Base-by-base conservation (phyloP, 1,139 yeast genomes). In the Kazachstania sp. region DNA sequence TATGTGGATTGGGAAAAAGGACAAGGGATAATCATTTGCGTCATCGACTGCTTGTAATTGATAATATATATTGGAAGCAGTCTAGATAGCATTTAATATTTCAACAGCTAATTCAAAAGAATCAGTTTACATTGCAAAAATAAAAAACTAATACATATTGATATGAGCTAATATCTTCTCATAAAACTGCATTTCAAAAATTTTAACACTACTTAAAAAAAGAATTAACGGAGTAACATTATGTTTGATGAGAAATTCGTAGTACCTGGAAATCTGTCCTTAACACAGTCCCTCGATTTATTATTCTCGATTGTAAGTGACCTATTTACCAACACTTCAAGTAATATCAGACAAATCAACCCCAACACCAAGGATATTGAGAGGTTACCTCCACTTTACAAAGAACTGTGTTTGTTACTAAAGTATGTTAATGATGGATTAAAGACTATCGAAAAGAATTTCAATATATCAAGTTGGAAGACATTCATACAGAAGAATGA, bases 211-310 rank as follows among this genome's bases (percentile, higher is more conserved):
- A 23, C 6, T 23, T 7, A 23, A 9, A 23, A 23, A 3, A 7
- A 7, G 8, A 23, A 23, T 9, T 23, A 23, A 32, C 36, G 11
- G 4, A 15, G 4, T 15, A 32, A 29, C 42, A 47, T 15, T 20
- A 60, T 60, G 63, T 48, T 57, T 8, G 53, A 53, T 39, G 64
- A 56, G 16, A 59, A 57, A 48, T 63, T 63, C 43, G 42, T 46
- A 15, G 51, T 63, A 26, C 68, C 67, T n/a, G 51, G 53, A 6
- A 55, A 58, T 41, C 54, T 61, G 31, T 60, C 63, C 11, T 45
- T 62, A 28, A 35, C 46, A 1, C 67, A 64, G 47, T 52, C 65
- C 2, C 48, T 64, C 31, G 56, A 57, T 32, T 48, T 64, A 28
- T 52, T 64, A 18, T 54, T 54, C 41, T 55, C 64, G 2, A 58